These are phyloP conservation scores for Saccharomycopsis sp. DNA, from an alignment of 805 yeast genomes.

Conservation along the genomic window DNA sequence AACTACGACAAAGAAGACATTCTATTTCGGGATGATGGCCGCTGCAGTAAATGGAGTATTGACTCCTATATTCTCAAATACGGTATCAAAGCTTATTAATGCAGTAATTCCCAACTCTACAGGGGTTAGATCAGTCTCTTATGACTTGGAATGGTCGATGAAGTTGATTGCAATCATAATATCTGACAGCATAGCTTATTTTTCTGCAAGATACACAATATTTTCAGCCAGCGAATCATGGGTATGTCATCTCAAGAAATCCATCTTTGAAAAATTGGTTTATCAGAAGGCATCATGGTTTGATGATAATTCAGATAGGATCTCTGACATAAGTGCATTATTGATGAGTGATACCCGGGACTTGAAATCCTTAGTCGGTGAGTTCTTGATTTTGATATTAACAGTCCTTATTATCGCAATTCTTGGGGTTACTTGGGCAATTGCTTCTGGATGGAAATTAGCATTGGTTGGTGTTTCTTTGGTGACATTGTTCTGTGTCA, in stretches of 20 bases:
- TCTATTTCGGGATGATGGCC: constrained; percentile 45
- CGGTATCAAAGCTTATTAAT: constrained; percentile 61
- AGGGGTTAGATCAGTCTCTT: constrained; percentile 29
- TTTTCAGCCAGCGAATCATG: constrained; percentile 62
- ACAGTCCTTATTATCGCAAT: constrained; percentile 48
- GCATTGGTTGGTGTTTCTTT: constrained; percentile 76
- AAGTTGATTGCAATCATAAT: constrained; percentile 57
- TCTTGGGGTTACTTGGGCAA: constrained; percentile 72
- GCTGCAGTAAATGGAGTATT: constrained; percentile 54
- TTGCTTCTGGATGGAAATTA: constrained; percentile 77
- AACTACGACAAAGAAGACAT: constrained; percentile 25
- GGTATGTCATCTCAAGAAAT: constrained; percentile 47
- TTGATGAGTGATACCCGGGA: constrained; percentile 80
- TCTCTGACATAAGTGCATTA: constrained; percentile 56
- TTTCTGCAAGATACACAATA: constrained; percentile 43
- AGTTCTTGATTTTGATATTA: constrained; percentile 48
- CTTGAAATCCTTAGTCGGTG: constrained; percentile 56
- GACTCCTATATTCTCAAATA: constrained; percentile 73
- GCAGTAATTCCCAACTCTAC: constrained; percentile 48
- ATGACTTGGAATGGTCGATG: constrained; percentile 58
- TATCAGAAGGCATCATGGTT: constrained; percentile 52
- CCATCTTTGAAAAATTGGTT: constrained; percentile 42
- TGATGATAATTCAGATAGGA: constrained; percentile 31
- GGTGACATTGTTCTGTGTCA: constrained; percentile 52
- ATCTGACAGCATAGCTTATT: constrained; percentile 53